Conservation (phyloP, 1,139 yeast species). For the Suhomyces yuchorum region DNA sequence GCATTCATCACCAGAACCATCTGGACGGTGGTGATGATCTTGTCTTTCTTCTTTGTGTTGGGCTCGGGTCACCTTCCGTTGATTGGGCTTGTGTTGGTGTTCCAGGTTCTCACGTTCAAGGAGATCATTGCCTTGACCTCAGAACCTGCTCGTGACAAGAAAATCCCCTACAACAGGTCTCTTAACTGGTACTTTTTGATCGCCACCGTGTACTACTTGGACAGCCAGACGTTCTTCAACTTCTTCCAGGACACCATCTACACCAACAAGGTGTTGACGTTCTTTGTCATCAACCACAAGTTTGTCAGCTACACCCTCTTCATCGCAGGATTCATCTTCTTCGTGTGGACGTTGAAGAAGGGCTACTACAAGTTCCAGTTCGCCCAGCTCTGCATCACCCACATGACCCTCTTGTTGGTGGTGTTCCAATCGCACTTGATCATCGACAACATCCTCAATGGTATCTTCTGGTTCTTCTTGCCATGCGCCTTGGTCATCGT, state of each 20-base stretch:
- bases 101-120: slow-evolving; percentile 82
- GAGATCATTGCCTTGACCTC: slow-evolving; percentile 88
- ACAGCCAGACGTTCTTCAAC: slow-evolving; percentile 79
- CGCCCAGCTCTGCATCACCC: slow-evolving; percentile 90
- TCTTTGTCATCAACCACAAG: slow-evolving; percentile 68
- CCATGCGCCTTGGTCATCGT: slow-evolving; percentile 92
- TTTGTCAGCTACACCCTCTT: slow-evolving; percentile 83
- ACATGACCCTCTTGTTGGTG: slow-evolving; percentile 87
- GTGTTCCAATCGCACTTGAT: slow-evolving; percentile 94
- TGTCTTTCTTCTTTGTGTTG: slow-evolving; percentile 66
- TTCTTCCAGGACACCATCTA: slow-evolving; percentile 52
- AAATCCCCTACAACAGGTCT: slow-evolving; percentile 79
- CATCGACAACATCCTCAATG: slow-evolving; percentile 84
- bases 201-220: slow-evolving; percentile 83
- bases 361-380: slow-evolving; percentile 91
- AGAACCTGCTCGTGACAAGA: slow-evolving; percentile 81
- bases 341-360: slow-evolving; percentile 86
- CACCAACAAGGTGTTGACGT: slow-evolving; percentile 44
- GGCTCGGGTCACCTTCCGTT: slow-evolving; percentile 90
- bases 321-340: slow-evolving; percentile 84
- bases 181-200: slow-evolving; percentile 86
- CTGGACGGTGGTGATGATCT: slow-evolving; percentile 93
- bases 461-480: slow-evolving; percentile 90
- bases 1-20: slow-evolving; percentile 87
- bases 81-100: slow-evolving; percentile 65